Evolutionary conservation across 805 yeast genomes (phyloP).

Genomic region (Maudiozyma barnettii): DNA sequence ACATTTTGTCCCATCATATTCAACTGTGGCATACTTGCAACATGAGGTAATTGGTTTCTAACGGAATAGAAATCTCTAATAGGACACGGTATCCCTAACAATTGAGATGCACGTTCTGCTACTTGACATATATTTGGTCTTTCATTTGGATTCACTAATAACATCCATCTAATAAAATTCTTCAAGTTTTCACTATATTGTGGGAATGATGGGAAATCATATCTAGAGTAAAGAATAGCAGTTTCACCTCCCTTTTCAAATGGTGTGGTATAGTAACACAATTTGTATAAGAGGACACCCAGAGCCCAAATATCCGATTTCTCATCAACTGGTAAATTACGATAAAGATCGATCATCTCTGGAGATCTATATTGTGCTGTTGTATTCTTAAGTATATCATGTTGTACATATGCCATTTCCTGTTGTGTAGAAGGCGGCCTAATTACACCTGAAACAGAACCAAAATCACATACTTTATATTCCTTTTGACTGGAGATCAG

Average conservation of each 20-base stretch:
- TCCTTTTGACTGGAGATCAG: conserved; percentile 48
- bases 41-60: background rate
- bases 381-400: conserved; percentile 67
- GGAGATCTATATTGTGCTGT: conserved; percentile 83
- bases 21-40: conserved; percentile 1
- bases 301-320: conserved; percentile 82
- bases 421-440: conserved; percentile 54
- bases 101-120: conserved; percentile 54
- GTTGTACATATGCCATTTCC: conserved; percentile 50
- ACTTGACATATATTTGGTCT: conserved; percentile 70
- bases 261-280: conserved; percentile 77
- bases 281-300: conserved; percentile 66
- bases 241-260: conserved; percentile 58
- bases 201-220: conserved; percentile 46
- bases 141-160: conserved; percentile 56
- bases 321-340: conserved; percentile 66
- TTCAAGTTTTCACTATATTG: conserved; percentile 52
- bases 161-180: conserved; percentile 50
- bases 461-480: conserved; percentile 74
- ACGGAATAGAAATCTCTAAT: conserved; percentile 29
- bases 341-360: conserved; percentile 68
- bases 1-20: background rate
- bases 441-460: conserved; percentile 60
- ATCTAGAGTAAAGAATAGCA: conserved; percentile 51
- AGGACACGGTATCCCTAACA: conserved; percentile 44